Conservation (phyloP, 768 basidiomycete genomes). For the Lentinus brumalis region DNA sequence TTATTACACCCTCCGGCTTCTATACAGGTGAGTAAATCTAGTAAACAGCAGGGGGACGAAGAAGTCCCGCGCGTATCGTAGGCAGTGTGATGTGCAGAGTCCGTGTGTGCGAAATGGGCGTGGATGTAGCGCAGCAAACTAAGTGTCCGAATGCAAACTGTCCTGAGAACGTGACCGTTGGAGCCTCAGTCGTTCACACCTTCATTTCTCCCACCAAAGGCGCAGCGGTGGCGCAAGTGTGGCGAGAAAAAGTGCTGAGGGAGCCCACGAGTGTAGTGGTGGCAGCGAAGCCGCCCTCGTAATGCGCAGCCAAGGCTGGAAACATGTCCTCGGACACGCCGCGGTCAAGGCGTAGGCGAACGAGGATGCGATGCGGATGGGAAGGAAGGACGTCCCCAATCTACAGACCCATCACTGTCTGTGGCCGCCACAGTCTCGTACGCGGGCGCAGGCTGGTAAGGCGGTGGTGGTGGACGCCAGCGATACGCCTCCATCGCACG, state of each 20-base stretch:
- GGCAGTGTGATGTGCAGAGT: conserved; percentile 1
- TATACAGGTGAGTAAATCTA: conserved; percentile 9
- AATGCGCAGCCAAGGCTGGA: not conserved
- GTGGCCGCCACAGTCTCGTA: conserved; percentile 36
- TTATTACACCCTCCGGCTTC: conserved; percentile 12
- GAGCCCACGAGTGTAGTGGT: too few species aligned
- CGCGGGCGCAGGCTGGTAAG: conserved; percentile 53
- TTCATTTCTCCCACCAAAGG: not conserved
- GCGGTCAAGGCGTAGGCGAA: not conserved
- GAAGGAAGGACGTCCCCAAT: not conserved
- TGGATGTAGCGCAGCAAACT: not conserved
- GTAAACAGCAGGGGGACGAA: not conserved
- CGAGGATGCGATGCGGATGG: not conserved
- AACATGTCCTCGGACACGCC: not conserved
- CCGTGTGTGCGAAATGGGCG: not conserved
- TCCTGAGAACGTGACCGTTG: not conserved
- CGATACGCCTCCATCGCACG: conserved; percentile 26
- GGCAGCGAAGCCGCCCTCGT: not conserved
- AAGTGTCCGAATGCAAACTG: not conserved
- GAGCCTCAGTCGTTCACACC: not conserved
- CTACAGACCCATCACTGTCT: conserved; percentile 1
- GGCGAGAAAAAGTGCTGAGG: too few species aligned
- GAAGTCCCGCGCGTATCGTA: conserved; percentile 5
- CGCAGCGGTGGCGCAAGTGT: not conserved
- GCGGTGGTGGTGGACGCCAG: conserved; percentile 49